phyloP scores from a whole-genome alignment of 2,329 filamentous ascomycete genomes.

The Davidsoniella australis region DNA sequence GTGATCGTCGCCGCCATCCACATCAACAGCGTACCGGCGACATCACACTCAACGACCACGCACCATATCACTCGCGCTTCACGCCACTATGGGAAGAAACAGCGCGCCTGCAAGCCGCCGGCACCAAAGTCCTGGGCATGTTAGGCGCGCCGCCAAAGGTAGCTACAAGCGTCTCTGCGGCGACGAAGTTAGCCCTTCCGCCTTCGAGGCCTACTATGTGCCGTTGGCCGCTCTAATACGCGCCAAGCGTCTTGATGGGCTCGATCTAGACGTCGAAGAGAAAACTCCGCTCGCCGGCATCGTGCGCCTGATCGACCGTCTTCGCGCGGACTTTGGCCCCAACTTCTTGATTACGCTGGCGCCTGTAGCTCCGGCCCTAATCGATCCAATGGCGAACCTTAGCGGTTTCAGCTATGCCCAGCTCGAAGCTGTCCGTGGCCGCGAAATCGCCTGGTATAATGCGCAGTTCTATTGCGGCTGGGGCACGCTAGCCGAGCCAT shows the following conservation, averaged over 20 bases:
- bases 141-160: constrained; percentile 65
- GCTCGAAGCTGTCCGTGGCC: constrained; percentile 50
- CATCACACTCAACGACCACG: constrained; percentile 67
- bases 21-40: constrained; percentile 49
- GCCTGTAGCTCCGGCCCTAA: constrained; percentile 59
- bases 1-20: constrained; percentile 78
- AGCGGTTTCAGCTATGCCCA: constrained; percentile 69
- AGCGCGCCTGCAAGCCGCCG: constrained; percentile 49
- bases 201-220: constrained; percentile 58
- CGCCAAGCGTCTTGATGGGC: constrained; percentile 43
- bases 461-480: constrained; percentile 88
- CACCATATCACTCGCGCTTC: constrained; percentile 49
- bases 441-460: constrained; percentile 70
- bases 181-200: constrained; percentile 22
- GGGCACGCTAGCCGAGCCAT: constrained; percentile 36
- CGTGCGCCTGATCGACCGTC: constrained; percentile 47
- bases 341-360: constrained; percentile 65
- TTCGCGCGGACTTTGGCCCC: constrained; percentile 51
- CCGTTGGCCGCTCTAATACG: constrained; percentile 51
- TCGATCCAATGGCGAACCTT: constrained; percentile 39
- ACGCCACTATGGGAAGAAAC: constrained; percentile 65
- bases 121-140: constrained; percentile 72
- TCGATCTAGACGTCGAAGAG: constrained; percentile 73
- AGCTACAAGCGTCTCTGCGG: constrained; percentile 42
- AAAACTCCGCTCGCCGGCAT: constrained; percentile 48